Conservation (phyloP, 2,329 filamentous ascomycete species). For the Calonectria hawksworthii region DNA sequence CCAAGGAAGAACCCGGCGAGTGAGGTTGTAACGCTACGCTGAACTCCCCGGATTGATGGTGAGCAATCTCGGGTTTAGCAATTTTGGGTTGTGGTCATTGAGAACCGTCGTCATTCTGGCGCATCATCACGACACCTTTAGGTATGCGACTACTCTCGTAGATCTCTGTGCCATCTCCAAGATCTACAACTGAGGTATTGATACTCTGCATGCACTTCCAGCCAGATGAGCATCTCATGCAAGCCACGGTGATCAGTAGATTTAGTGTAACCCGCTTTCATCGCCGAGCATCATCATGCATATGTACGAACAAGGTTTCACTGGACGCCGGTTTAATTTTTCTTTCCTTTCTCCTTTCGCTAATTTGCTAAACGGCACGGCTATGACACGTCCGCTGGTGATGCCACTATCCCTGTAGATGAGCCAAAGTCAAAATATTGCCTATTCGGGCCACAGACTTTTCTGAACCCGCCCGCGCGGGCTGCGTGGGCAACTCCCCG, state of each 20-base stretch:
- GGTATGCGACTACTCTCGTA: neutral
- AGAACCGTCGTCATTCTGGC: neutral
- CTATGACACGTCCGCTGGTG: neutral
- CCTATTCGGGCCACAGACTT: neutral
- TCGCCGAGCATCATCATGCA: neutral
- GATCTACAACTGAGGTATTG: neutral
- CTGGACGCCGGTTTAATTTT: neutral
- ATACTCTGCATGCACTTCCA: neutral
- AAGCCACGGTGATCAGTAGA: neutral
- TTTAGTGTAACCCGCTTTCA: neutral
- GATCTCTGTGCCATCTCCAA: neutral
- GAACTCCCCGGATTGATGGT: neutral
- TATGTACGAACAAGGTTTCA: neutral
- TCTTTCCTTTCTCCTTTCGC: neutral
- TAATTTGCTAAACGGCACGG: neutral
- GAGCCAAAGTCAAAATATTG: constrained; percentile 1
- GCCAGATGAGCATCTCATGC: neutral
- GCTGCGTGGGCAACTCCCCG: neutral
- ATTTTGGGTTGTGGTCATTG: no score
- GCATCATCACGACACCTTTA: neutral
- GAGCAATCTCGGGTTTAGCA: no score
- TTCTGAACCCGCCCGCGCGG: no score
- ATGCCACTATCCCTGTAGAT: constrained; percentile 12
- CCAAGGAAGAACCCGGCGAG: neutral
- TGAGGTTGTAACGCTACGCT: neutral